Conservation (phyloP, 805 yeast genomes). For the Kuraishia piskuri region DNA sequence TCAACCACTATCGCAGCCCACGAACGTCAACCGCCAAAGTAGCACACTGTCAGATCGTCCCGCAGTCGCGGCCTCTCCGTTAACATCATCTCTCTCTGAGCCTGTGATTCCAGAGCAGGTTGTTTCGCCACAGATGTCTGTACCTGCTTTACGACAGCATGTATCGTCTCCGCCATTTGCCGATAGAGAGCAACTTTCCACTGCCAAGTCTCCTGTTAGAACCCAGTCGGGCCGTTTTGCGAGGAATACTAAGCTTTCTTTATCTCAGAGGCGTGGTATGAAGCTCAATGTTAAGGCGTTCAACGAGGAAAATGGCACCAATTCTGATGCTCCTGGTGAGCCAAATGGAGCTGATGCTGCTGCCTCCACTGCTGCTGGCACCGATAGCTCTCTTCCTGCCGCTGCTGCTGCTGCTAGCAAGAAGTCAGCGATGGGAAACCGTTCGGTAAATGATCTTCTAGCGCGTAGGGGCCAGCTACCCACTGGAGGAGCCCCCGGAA, state of each 20-base stretch:
- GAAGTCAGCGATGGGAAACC: slow-evolving; percentile 3
- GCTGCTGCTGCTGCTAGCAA: not conserved
- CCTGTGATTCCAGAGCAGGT: slow-evolving; percentile 1
- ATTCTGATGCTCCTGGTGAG: not conserved
- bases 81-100: not conserved
- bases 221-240: not conserved
- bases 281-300: slow-evolving; percentile 29
- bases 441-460: slow-evolving; percentile 13
- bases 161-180: slow-evolving; percentile 3
- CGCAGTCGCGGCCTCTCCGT: not conserved
- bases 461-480: slow-evolving; percentile 13
- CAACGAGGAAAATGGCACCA: slow-evolving; percentile 1
- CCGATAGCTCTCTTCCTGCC: not conserved
- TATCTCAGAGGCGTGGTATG: slow-evolving; percentile 49
- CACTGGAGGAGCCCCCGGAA: slow-evolving; percentile 15
- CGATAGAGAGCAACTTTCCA: not conserved
- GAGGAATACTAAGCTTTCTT: slow-evolving; percentile 13
- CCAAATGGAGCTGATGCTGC: not conserved
- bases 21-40: not conserved
- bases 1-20: not conserved
- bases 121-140: not conserved
- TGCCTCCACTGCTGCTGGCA: not conserved
- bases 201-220: not conserved
- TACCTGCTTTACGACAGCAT: slow-evolving; percentile 5
- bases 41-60: not conserved